phyloP scores from a whole-genome alignment of 164 flowering plant genomes.

The Vitis labrusca region DNA sequence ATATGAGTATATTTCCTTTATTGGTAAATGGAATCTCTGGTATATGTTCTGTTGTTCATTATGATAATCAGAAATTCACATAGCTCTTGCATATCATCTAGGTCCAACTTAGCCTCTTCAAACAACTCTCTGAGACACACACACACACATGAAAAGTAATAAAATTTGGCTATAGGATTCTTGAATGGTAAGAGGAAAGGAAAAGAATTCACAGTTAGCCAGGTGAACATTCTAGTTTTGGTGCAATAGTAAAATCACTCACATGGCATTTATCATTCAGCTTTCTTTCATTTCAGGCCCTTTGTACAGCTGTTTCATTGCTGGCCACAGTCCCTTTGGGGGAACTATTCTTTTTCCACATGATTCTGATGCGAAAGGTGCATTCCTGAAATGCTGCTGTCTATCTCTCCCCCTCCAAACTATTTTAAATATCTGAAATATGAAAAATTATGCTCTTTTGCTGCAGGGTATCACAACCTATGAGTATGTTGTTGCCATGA shows the following conservation, averaged over 20 bases:
- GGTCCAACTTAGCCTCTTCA: no score
- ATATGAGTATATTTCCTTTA: background rate
- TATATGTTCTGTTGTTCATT: no score
- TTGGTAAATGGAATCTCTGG: background rate
- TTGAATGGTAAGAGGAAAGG: no score
- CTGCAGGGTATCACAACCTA: slow-evolving; percentile 90
- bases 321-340: slow-evolving; percentile 76
- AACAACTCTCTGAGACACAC: no score
- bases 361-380: slow-evolving; percentile 81
- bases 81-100: no score
- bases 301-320: slow-evolving; percentile 73
- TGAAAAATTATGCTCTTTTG: background rate
- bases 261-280: no score
- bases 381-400: slow-evolving; percentile 7
- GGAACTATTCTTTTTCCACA: slow-evolving; percentile 86
- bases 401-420: slow-evolving; percentile 4
- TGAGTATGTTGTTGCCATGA: slow-evolving; percentile 95
- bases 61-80: no score
- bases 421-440: background rate
- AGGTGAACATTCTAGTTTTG: background rate
- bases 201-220: no score
- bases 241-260: background rate
- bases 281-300: slow-evolving; percentile 44
- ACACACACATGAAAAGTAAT: no score
- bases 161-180: no score